Base-by-base conservation (phyloP, 225 moss, liverwort and hornwort genomes). In the Polytrichum commune region DNA sequence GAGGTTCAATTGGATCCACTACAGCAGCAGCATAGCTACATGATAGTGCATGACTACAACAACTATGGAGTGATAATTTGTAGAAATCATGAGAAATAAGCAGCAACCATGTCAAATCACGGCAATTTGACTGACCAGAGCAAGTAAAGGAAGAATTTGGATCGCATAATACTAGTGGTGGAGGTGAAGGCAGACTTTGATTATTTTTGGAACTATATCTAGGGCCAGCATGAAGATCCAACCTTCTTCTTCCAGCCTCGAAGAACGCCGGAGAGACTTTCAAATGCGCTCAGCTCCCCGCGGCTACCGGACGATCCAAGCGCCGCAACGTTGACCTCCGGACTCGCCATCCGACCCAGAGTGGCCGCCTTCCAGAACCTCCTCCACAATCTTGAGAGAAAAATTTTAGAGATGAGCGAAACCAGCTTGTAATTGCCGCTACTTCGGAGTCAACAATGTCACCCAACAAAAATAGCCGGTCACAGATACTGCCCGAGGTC, bases 201-300 rank as follows among this genome's bases (percentile, higher is more conserved):
- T 55, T 29, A 66, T 4, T 23, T 27, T 10, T 5, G 62, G 55
- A 24, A 53, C 16, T 70, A 25, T 1, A 10, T 18, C 16, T 27
- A 8, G 20, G 7, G 27, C 26, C 23, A 22, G 24, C 0, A 29
- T 0, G 19, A 89, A 46, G 46, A 46, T 8, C 1, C 35, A 3
- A 46, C 85, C 85, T 83, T 89, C 68, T 84, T 92, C 28, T 77
- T 83, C 89, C 85, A 92, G 74, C 87, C 87, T 77, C 72, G 58
- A 4, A 78, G 74, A 69, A 76, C 27, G 22, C 66, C 82, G 56
- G 64, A 80, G 5, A 77, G 74, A 35, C 80, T 76, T 61, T 85
- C 81, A 16, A 28, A 56, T 7, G 73, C 60, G 33, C 55, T 55
- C 46, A 46, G 46, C 29, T 30, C 65, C 66, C 69, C 68, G 73